Conservation (phyloP, 2,329 filamentous ascomycete species). For the Cercospora zeina region DNA sequence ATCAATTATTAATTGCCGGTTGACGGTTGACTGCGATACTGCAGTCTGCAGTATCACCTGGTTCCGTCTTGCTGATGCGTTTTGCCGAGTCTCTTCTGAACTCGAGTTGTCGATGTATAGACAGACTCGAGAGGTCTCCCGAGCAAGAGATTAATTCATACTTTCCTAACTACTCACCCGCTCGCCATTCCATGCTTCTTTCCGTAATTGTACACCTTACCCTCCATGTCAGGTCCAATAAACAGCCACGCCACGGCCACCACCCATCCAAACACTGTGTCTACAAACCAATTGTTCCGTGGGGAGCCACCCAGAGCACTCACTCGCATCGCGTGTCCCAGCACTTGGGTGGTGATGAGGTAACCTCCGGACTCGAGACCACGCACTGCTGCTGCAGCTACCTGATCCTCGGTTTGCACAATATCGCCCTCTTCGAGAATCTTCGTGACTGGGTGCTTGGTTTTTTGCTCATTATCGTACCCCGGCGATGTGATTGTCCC, state of each 20-base stretch:
- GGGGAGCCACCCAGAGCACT: slow-evolving; percentile 54
- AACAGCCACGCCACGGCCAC: slow-evolving; percentile 57
- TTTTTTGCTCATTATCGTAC: slow-evolving; percentile 69
- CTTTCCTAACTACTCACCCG: neutral
- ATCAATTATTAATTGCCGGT: too few species aligned
- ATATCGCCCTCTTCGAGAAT: slow-evolving; percentile 81
- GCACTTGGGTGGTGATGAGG: slow-evolving; percentile 71
- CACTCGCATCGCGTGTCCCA: slow-evolving; percentile 72
- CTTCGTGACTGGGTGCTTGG: slow-evolving; percentile 78
- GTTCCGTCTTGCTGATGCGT: too few species aligned
- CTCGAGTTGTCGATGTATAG: neutral
- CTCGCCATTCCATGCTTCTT: slow-evolving; percentile 52
- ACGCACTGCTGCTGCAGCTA: slow-evolving; percentile 67
- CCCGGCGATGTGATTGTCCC: slow-evolving; percentile 80
- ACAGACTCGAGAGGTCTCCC: neutral
- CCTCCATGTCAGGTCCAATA: slow-evolving; percentile 58
- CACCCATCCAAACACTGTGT: slow-evolving; percentile 58
- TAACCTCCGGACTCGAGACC: slow-evolving; percentile 80
- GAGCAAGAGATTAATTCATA: neutral
- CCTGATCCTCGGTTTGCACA: slow-evolving; percentile 72
- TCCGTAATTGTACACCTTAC: slow-evolving; percentile 59
- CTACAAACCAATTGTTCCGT: slow-evolving; percentile 55
- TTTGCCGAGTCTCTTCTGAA: neutral
- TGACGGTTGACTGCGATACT: too few species aligned
- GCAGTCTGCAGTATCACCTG: too few species aligned